Evolutionary conservation across 805 yeast genomes (phyloP), one percentile per base, ranked within the genome.

Genomic region (Yarrowia keelungensis): DNA sequence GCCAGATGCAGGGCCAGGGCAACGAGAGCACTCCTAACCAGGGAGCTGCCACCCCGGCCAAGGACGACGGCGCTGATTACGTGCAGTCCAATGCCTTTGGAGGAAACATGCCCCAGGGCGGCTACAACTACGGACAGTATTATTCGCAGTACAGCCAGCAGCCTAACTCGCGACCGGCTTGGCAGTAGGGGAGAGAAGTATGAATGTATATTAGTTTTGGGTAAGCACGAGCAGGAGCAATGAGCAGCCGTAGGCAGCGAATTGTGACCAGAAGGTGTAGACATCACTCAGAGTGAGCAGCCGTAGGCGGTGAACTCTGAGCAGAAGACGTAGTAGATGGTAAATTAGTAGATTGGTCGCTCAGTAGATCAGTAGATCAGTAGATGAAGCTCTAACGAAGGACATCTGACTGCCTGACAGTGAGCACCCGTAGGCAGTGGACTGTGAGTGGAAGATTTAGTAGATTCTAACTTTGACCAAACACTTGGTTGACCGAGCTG

Each of bases 51-150:
- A 56, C 54, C 19, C 36, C 67, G 9, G 54, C 54, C 49, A 59
- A 59, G 65, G 65, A 59, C 39, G 67, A 62, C 14, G 46, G 22
- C 3, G 45, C 42, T 9, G 56, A 62, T n/a, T 47, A 39, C 46
- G 67, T 15, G 19, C 56, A 47, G 67, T 38, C 45, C 56, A 49
- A n/a, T 38, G 36, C 54, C 2, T 62, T 62, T 38, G 56, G 56
- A 7, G 67, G 67, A 56, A 45, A 61, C 64, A 56, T 56, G 67
- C 67, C 67, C 56, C 67, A 62, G 67, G 56, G 39, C 11, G 54
- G 56, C 56, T 49, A 47, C 67, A 62, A 62, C 67, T 62, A 62
- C 41, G 67, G 67, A 47, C 67, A 62, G 67, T 62, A 62, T 22
- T 62, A 62, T 22, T 46, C 67, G 38, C 56, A 47, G 54, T 62